Evolutionary conservation across 441 rosid genomes (phyloP), one percentile per base, ranked within the genome.

Genomic region (Aleurites moluccanus): DNA sequence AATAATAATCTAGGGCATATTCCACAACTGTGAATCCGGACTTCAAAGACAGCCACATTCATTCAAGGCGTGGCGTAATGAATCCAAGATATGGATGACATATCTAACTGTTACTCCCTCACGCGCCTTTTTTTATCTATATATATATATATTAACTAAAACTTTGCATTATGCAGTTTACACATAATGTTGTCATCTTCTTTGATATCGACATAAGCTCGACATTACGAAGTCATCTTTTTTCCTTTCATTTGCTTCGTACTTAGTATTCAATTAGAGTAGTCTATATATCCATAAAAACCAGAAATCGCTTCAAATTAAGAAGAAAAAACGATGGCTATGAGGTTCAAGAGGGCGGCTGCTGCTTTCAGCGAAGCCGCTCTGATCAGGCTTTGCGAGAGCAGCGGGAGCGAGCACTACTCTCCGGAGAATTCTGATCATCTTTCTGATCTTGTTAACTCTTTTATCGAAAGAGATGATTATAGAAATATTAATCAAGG

Each of bases 401-500:
- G 91, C 76, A 88, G 97, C 52, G 92, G 92, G 3, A 94, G 96
- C 64, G 95, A 90, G 70, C 88, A 87, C 73, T 86, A 70, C 33
- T 71, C 84, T 27, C 75, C 79, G 0, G 87, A 83, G 8, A 18
- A 55, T 49, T 69, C 81, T 20, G 49, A 73, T 0, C 88, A 94
- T 83, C 88, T 94, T 14, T 89, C 86, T 15, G 91, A 88, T 69
- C 89, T 92, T 20, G 92, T 92, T 16, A 86, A 88, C 38, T 91
- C 91, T 42, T 94, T 88, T 69, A 82, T 94, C 3, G 94, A 94
- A 28, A 84, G 63, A 45, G 91, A 89, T 38, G 18, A 63, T 42
- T 28, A 2, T 3, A 55, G 27, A 6, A 8, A 6, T 45, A 45
- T 45, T 45, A 45, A 20, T 18, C 35, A 50, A 20, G 77, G 27